Evolutionary conservation across 2,329 filamentous ascomycete genomes (phyloP).

Genomic region (Calonectria pauciramosa): DNA sequence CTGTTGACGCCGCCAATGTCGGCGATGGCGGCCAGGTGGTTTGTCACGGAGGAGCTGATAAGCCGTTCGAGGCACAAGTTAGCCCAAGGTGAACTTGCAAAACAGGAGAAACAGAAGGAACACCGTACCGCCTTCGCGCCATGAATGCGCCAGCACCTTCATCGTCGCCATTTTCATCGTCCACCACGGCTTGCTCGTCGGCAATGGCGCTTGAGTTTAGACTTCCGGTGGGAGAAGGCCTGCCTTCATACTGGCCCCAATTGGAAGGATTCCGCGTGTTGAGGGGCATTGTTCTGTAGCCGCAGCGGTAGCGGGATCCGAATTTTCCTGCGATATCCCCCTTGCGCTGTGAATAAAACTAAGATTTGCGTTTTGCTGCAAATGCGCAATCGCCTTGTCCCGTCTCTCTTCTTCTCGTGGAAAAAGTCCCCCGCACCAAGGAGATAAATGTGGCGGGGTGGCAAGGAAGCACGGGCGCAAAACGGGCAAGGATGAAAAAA

Average conservation of each 20-base stretch:
- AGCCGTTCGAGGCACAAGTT: slow-evolving; percentile 5
- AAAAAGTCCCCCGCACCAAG: slow-evolving; percentile 16
- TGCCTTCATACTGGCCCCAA: slow-evolving; percentile 63
- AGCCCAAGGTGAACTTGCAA: slow-evolving; percentile 4
- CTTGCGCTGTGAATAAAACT: background rate
- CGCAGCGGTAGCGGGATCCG: background rate
- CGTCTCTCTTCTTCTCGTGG: background rate
- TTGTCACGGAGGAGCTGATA: slow-evolving; percentile 70
- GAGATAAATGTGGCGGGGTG: slow-evolving; percentile 21
- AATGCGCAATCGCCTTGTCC: background rate
- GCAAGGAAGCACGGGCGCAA: slow-evolving; percentile 24
- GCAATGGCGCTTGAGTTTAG: slow-evolving; percentile 57
- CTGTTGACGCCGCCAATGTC: slow-evolving; percentile 93
- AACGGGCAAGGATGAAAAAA: background rate
- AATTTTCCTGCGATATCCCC: background rate
- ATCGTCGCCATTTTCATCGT: slow-evolving; percentile 53
- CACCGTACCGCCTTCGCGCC: slow-evolving; percentile 49
- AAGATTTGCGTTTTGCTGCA: background rate
- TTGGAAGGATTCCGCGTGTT: slow-evolving; percentile 55
- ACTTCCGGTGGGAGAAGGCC: slow-evolving; percentile 58
- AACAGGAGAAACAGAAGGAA: background rate
- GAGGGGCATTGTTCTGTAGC: slow-evolving; percentile 45
- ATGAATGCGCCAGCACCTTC: slow-evolving; percentile 44
- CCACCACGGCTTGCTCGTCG: slow-evolving; percentile 62
- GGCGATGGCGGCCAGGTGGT: slow-evolving; percentile 68